Evolutionary conservation across 257 asterid genomes (phyloP), one percentile per base, ranked within the genome.

Genomic region (Vinca minor): DNA sequence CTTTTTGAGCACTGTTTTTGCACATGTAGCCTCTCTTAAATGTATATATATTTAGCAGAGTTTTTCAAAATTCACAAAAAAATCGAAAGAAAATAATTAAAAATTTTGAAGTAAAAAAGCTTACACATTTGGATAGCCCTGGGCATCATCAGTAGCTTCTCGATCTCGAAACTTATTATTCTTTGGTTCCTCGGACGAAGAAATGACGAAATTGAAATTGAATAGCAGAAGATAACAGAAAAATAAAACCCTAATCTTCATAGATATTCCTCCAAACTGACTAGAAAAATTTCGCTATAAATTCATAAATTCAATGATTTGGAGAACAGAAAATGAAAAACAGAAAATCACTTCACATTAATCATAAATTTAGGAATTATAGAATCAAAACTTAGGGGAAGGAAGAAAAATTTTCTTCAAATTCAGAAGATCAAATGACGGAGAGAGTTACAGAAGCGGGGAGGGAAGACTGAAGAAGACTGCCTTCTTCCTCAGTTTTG

Each of bases 91-190:
- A 9, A 64, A 79, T 70, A 65, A 4, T 36, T 5, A 63, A 44
- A 0, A 53, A 52, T n/a, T 28, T n/a, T 44, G 42, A 65, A 23
- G 1, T 54, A 34, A 36, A 68, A 95, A n/a, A n/a, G n/a, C n/a
- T 69, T 78, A 93, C 99, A 87, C 76, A 83, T 85, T 83, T 70
- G 97, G 97, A 69, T 83, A 87, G 69, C 94, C 95, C 49, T 84
- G 81, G 71, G 95, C 78, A 67, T 93, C 99, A 77, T 93, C 99
- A 59, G 85, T 77, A 53, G 97, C 97, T 83, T 87, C 87, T 38
- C 99, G 97, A 73, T 87, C 89, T 25, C 96, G 89, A 75, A 93
- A 93, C 77, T 85, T 89, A 77, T 89, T 92, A 69, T 71, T 82
- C 65, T 71, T 74, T 32, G 74, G 65, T 70, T 87, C 87, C 77